Evolutionary conservation across 2,329 filamentous ascomycete genomes (phyloP).

Genomic region (Sarocladiaceae sp.): DNA sequence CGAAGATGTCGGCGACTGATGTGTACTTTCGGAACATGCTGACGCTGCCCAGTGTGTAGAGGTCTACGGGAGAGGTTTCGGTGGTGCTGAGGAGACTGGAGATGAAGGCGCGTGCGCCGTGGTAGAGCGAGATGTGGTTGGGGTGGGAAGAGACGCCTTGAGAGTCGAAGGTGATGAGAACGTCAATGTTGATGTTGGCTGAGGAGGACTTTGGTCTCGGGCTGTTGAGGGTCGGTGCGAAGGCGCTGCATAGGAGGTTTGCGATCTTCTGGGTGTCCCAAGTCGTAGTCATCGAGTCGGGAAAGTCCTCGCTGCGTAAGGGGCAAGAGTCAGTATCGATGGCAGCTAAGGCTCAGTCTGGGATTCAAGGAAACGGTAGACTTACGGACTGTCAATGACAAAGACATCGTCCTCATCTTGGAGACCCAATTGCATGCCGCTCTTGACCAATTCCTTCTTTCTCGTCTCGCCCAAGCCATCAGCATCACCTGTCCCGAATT

Average conservation of each 20-base stretch:
- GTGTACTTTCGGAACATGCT: slow-evolving; percentile 74
- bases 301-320: slow-evolving; percentile 54
- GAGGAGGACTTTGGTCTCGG: slow-evolving; percentile 20
- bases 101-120: slow-evolving; percentile 72
- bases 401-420: slow-evolving; percentile 71
- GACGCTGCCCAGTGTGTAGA: slow-evolving; percentile 79
- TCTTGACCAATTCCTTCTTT: slow-evolving; percentile 76
- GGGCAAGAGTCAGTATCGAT: not conserved
- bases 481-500: slow-evolving; percentile 57
- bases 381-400: slow-evolving; percentile 71
- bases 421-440: slow-evolving; percentile 70
- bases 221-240: slow-evolving; percentile 57
- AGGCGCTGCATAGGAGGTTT: slow-evolving; percentile 62
- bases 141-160: slow-evolving; percentile 79
- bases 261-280: slow-evolving; percentile 72
- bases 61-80: slow-evolving; percentile 66
- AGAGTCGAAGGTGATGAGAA: slow-evolving; percentile 85
- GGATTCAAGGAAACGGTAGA: slow-evolving; percentile 13
- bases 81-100: slow-evolving; percentile 56
- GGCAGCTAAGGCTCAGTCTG: slow-evolving; percentile 1
- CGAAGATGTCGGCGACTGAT: slow-evolving; percentile 67
- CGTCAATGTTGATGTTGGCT: slow-evolving; percentile 57
- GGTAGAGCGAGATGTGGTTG: slow-evolving; percentile 86
- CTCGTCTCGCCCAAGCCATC: slow-evolving; percentile 80
- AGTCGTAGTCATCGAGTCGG: slow-evolving; percentile 75